Evolutionary conservation across 257 asterid genomes (phyloP).

Genomic region (Primulina eburnea): DNA sequence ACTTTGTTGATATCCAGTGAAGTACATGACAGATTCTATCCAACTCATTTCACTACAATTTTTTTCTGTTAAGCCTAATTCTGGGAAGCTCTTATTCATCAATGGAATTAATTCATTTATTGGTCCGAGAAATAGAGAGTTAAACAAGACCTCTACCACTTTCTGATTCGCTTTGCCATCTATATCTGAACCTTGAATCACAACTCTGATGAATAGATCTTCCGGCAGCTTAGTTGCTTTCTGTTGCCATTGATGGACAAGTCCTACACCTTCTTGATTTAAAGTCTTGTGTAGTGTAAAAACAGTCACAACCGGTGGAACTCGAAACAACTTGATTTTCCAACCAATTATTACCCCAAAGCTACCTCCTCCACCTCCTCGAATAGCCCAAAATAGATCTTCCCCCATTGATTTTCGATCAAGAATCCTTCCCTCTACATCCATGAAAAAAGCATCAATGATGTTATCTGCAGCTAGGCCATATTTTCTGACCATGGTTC

Average conservation of each 20-base stretch:
- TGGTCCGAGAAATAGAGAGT: slow-evolving; percentile 42
- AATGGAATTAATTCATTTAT: slow-evolving; percentile 6
- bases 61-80: slow-evolving; percentile 29
- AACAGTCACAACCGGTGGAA: slow-evolving; percentile 42
- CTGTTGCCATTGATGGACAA: slow-evolving; percentile 46
- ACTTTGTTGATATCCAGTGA: not conserved
- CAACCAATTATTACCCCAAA: slow-evolving; percentile 52
- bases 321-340: slow-evolving; percentile 44
- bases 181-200: slow-evolving; percentile 27
- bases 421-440: slow-evolving; percentile 35
- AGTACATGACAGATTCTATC: slow-evolving; percentile 39
- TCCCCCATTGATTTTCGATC: slow-evolving; percentile 58
- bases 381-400: slow-evolving; percentile 57
- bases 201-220: slow-evolving; percentile 47
- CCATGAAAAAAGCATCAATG: slow-evolving; percentile 41
- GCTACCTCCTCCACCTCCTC: slow-evolving; percentile 74
- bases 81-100: slow-evolving; percentile 35
- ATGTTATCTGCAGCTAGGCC: slow-evolving; percentile 53
- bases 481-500: slow-evolving; percentile 43
- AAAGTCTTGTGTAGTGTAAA: slow-evolving; percentile 33
- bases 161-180: not conserved
- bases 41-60: slow-evolving; percentile 56
- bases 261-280: slow-evolving; percentile 26
- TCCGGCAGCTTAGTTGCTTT: slow-evolving; percentile 29
- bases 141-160: slow-evolving; percentile 27